A percentile compares a stretch with the other conserved stretches of the same genome.
phyloP scores from a whole-genome alignment of 2,329 filamentous ascomycete species.

The Chaetomium strumarium region DNA sequence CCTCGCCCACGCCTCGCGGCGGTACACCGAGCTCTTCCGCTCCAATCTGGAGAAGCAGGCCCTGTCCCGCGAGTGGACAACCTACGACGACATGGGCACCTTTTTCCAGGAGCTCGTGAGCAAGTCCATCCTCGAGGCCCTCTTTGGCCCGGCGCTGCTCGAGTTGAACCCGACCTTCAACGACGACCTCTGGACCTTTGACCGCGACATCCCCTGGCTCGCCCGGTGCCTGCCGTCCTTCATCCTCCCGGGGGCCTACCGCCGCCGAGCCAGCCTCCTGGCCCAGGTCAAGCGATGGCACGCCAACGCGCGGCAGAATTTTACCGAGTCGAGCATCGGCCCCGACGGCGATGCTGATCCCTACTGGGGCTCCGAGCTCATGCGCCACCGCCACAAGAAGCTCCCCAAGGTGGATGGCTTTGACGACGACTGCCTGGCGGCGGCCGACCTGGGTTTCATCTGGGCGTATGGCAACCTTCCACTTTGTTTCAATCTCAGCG shows the following conservation, averaged over 20 bases:
- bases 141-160: neutral
- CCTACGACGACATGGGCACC: too few relatives aligned
- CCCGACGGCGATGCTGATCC: neutral
- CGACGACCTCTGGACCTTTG: neutral
- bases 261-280: neutral
- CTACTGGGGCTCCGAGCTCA: neutral
- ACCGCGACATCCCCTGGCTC: neutral
- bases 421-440: neutral
- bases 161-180: neutral
- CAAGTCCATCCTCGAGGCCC: neutral
- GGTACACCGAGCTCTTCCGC: neutral
- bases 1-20: neutral
- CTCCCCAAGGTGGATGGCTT: neutral
- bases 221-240: neutral
- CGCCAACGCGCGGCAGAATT: neutral
- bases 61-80: too few relatives aligned
- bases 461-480: too few relatives aligned
- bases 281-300: neutral
- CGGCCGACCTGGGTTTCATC: neutral
- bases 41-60: too few relatives aligned
- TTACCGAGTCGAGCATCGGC: neutral
- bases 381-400: neutral
- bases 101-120: neutral
- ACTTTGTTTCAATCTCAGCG: too few relatives aligned
- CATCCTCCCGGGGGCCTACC: neutral